Evolutionary conservation across 1,284 basidiomycete species (phyloP).

Genomic region (Pholiota adiposa): DNA sequence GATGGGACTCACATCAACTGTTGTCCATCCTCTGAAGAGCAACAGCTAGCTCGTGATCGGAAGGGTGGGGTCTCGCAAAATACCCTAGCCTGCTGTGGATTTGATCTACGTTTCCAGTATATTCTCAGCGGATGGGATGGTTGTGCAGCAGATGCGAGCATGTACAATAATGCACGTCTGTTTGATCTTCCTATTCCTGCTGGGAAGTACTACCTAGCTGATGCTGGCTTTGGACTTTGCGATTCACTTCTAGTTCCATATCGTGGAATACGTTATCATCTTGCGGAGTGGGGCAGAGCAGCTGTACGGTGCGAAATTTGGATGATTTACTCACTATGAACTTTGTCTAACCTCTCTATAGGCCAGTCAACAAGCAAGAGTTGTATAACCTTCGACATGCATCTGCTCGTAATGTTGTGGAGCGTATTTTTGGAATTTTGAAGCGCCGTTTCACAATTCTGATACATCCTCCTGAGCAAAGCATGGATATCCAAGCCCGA

Average conservation of each 20-base stretch:
- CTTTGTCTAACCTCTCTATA: background rate
- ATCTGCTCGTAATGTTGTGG: slow-evolving; percentile 39
- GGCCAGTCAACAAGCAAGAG: slow-evolving; percentile 34
- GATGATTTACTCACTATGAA: background rate
- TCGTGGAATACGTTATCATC: slow-evolving; percentile 32
- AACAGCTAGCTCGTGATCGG: slow-evolving; percentile 29
- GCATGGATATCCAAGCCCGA: slow-evolving; percentile 33
- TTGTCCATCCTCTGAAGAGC: slow-evolving; percentile 25
- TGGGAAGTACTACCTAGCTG: slow-evolving; percentile 40
- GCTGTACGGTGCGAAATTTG: slow-evolving; percentile 14
- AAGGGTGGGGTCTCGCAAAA: slow-evolving; percentile 32
- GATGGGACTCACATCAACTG: slow-evolving; percentile 34
- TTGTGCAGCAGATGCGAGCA: slow-evolving; percentile 8
- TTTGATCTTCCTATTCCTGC: slow-evolving; percentile 32
- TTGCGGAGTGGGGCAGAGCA: slow-evolving; percentile 39
- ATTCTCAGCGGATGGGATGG: slow-evolving; percentile 23
- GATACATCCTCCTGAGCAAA: slow-evolving; percentile 29
- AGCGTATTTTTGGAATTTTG: slow-evolving; percentile 45
- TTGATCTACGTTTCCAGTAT: slow-evolving; percentile 37
- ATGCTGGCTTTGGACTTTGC: slow-evolving; percentile 41
- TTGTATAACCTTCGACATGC: slow-evolving; percentile 47
- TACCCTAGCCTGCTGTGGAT: slow-evolving; percentile 18
- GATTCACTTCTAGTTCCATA: slow-evolving; percentile 38
- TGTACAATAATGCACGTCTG: slow-evolving; percentile 20
- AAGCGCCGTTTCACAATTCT: slow-evolving; percentile 39